Conservation (phyloP, 2,329 filamentous ascomycete genomes). For the Colletotrichum destructivum region DNA sequence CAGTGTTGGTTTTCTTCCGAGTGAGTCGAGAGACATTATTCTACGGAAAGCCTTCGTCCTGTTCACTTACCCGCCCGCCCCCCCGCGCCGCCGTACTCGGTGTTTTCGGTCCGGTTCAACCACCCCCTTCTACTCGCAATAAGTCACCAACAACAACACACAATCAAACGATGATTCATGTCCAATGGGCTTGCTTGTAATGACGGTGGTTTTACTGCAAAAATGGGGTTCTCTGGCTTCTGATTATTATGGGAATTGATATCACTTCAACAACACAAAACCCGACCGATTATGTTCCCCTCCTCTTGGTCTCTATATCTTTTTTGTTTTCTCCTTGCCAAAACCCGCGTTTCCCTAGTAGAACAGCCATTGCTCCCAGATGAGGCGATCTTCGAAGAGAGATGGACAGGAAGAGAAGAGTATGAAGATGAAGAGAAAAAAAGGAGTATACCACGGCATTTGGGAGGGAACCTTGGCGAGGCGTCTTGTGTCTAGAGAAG, state of each 20-base stretch:
- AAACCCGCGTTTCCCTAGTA: neutral
- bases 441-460: constrained; percentile 29
- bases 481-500: constrained; percentile 38
- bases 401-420: constrained; percentile 5
- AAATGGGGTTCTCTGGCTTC: constrained; percentile 29
- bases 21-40: constrained; percentile 20
- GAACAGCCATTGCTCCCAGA: constrained; percentile 22
- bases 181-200: constrained; percentile 29
- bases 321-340: neutral
- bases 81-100: constrained; percentile 18
- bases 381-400: constrained; percentile 35
- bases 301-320: neutral
- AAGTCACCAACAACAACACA: constrained; percentile 39
- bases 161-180: constrained; percentile 42
- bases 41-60: constrained; percentile 16
- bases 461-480: constrained; percentile 31
- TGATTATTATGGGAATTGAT: constrained; percentile 41
- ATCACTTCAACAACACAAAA: constrained; percentile 38
- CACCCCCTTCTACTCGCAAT: constrained; percentile 33
- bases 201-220: constrained; percentile 22
- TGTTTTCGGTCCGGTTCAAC: constrained; percentile 27
- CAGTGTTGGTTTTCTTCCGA: constrained; percentile 2
- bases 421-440: constrained; percentile 13
- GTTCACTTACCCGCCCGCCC: constrained; percentile 5
- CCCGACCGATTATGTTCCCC: neutral